phyloP scores from a whole-genome alignment of 495 filamentous ascomycete genomes.

The Oleoguttula mirabilis region DNA sequence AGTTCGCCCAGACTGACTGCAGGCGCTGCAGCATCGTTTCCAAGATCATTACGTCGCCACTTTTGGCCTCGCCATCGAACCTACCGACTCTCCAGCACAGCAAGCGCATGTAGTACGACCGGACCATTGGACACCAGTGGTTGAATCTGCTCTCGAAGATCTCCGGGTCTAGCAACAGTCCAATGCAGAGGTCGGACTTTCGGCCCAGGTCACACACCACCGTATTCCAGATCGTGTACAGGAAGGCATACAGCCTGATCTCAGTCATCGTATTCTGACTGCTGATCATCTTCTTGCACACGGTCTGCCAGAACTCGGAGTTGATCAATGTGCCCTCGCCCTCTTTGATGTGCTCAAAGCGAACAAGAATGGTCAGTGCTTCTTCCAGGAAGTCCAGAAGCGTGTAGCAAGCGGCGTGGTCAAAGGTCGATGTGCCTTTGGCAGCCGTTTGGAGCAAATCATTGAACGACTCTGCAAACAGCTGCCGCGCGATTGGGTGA shows the following conservation, averaged over 20 bases:
- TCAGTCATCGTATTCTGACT: conserved; percentile 93
- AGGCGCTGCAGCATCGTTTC: conserved; percentile 56
- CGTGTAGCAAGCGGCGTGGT: conserved; percentile 82
- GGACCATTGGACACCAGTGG: conserved; percentile 98
- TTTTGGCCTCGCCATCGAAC: conserved; percentile 51
- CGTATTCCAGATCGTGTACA: conserved; percentile 71
- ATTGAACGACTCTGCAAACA: conserved; percentile 72
- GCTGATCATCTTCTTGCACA: conserved; percentile 68
- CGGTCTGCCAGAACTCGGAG: conserved; percentile 84
- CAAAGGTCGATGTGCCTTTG: conserved; percentile 65
- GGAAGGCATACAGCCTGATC: conserved; percentile 73
- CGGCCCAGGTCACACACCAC: conserved; percentile 53
- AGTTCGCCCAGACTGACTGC: conserved; percentile 64
- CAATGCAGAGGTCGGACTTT: conserved; percentile 60
- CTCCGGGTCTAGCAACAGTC: conserved; percentile 67
- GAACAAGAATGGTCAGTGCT: conserved; percentile 46
- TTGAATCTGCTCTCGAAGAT: conserved; percentile 79
- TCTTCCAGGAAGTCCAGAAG: conserved; percentile 91
- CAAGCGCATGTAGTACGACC: conserved; percentile 88
- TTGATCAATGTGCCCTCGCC: conserved; percentile 41
- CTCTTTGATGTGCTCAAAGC: conserved; percentile 41
- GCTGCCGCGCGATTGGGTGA: conserved; percentile 40
- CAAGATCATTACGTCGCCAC: conserved; percentile 47
- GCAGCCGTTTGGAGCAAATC: conserved; percentile 60
- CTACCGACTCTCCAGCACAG: conserved; percentile 85